These are phyloP conservation scores for Zygosaccharomyces sapae DNA, from an alignment of 1,139 yeast species.

Conservation along the genomic window DNA sequence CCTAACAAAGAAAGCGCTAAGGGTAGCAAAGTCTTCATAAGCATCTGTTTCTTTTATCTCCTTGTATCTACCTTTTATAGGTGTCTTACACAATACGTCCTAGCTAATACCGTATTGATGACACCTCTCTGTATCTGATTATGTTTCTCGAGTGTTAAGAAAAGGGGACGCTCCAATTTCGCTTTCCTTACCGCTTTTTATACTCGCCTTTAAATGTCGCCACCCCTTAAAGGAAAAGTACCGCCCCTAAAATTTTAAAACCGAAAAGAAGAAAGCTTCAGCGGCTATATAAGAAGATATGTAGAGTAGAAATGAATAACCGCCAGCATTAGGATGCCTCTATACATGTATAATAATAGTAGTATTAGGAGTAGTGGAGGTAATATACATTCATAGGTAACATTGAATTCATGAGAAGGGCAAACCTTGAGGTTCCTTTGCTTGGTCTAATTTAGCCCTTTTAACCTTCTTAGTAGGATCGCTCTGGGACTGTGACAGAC, in stretches of 20 bases:
- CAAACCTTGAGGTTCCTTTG: conserved; percentile 21
- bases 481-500: conserved; percentile 26
- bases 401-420: conserved; percentile 16
- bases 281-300: no score
- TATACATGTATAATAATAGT: no score
- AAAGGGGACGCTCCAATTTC: background rate
- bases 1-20: conserved; percentile 53
- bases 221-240: background rate
- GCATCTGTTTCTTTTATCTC: conserved; percentile 24
- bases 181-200: conserved; percentile 10
- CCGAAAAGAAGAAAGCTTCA: no score
- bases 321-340: background rate
- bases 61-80: background rate
- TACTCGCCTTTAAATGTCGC: conserved; percentile 3
- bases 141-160: background rate
- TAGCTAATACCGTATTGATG: background rate
- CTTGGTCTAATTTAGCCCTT: conserved; percentile 33
- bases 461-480: conserved; percentile 31
- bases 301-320: no score
- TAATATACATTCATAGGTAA: background rate
- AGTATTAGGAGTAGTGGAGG: no score
- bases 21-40: conserved; percentile 69
- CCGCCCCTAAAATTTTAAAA: background rate
- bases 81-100: background rate
- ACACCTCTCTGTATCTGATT: background rate